Percentiles rank a stretch among this genome's conserved stretches.
phyloP scores from a whole-genome alignment of 2,329 filamentous ascomycete species.

The Aurifilum marmelostoma region DNA sequence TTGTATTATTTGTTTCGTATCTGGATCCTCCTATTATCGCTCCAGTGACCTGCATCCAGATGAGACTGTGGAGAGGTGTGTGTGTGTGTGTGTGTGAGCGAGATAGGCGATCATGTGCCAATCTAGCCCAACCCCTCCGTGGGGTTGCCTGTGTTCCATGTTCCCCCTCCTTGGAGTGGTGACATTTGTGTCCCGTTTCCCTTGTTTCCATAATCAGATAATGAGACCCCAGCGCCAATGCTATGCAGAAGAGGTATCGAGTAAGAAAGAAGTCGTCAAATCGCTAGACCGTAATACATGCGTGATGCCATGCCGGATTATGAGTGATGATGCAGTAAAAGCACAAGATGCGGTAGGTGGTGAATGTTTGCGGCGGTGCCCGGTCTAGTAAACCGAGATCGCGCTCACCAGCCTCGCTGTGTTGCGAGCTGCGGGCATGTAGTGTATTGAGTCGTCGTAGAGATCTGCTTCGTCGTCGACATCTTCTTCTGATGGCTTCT shows the following conservation, averaged over 20 bases:
- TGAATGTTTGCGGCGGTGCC: background rate
- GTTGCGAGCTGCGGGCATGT: slow-evolving; percentile 53
- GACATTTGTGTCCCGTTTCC: background rate
- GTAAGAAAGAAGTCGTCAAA: background rate
- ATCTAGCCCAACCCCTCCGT: slow-evolving; percentile 1
- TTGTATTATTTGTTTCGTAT: background rate
- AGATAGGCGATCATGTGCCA: background rate
- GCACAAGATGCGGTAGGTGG: background rate
- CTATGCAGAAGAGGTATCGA: slow-evolving; percentile 13
- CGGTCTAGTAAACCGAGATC: slow-evolving; percentile 59
- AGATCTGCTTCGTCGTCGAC: slow-evolving; percentile 40
- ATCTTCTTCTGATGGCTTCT: background rate
- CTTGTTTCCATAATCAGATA: background rate
- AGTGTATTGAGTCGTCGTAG: slow-evolving; percentile 56
- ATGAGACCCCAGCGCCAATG: background rate
- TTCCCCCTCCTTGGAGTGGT: slow-evolving; percentile 2
- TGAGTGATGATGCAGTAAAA: background rate
- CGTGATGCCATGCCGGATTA: background rate
- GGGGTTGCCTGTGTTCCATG: background rate
- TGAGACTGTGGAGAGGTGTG: background rate
- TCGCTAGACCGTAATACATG: slow-evolving; percentile 1
- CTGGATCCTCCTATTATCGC: background rate
- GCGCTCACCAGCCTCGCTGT: slow-evolving; percentile 55
- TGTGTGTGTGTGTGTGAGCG: background rate
- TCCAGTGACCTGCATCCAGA: slow-evolving; percentile 8